Evolutionary conservation across 2,329 filamentous ascomycete species (phyloP), one percentile per base, ranked within the genome.

Genomic region (Cladorrhinum sp.): DNA sequence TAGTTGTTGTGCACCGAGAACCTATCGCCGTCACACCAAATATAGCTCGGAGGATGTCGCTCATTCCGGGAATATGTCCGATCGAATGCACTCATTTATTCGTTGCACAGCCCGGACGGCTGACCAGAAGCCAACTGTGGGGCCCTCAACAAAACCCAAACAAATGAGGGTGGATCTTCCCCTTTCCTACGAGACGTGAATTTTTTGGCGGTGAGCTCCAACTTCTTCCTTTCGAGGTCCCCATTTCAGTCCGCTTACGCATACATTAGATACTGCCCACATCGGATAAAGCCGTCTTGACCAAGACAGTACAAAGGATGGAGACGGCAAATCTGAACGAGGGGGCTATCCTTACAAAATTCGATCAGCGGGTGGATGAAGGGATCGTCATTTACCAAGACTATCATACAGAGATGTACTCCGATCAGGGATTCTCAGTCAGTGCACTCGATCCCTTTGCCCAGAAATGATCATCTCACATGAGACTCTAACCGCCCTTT

Each of bases 311-410:
- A 16, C 32, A 36, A n/a, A n/a, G 32, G 7, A 45, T 45, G 41
- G 41, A 45, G 2, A 45, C 41, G n/a, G 16, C 18, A 18, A 45
- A 61, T 1, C 9, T 61, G 5, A 38, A 58, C 24, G 67, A 69
- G 38, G 57, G 57, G 6, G 23, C 36, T 1, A 59, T 70, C 29
- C 62, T 68, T 13, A 55, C 58, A 20, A 59, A 63, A 6, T 70
- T 70, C 54, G 66, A 71, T 58, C 64, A 58, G 1, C 69, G 65
- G 18, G 57, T 65, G 13, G 24, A 59, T 6, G 55, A 62, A 12
- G 69, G 68, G 6, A 49, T 63, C 16, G 65, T 70, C 22, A 59
- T 67, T 16, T 70, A 67, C 29, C 25, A 58, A 13, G 48, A 67
- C 22, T 64, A 66, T 32, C 55, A 59, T 5, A 59, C 51, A 0